Evolutionary conservation across 768 basidiomycete species (phyloP), one percentile per base, ranked within the genome.

Genomic region (Tricholoma sp.): DNA sequence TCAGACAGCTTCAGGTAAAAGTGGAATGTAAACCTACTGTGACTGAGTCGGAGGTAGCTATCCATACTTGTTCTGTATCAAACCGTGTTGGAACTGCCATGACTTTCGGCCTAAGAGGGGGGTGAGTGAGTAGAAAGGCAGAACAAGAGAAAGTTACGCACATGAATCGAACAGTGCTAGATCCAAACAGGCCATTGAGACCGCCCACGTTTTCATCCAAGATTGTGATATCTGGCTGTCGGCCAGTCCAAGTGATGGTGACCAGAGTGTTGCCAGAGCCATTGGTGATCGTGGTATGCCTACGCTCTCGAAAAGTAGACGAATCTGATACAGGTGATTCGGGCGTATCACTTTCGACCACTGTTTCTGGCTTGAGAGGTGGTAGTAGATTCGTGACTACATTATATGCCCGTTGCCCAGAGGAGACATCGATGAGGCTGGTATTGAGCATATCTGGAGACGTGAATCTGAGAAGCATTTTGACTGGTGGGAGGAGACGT

Each of bases 51-150:
- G 77, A 68, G n/a, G 80, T 80, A 11, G 81, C 83, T 44, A 76
- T 76, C 84, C 84, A 85, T 36, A 83, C 71, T 57, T 76, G 81
- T 60, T 83, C 79, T 2, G 82, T 76, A 58, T 84, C 81, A 58
- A 85, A 85, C n/a, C 83, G 79, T 7, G 82, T 82, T 17, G 82
- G 82, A 49, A 85, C 74, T 18, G 76, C 76, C n/a, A 85, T 77
- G 29, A 80, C 69, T 61, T 84, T 83, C n/a, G 76, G 78, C 66
- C 83, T 85, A 59, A 24, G 13, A 52, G 41, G 31, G n/a, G 32
- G 33, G 44, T 45, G 32, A 57, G 44, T 58, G 37, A 49, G 57
- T 24, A 7, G 61, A 36, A 32, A 32, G 31, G 17, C 18, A 49
- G 20, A 29, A 28, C 11, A 54, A 33, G 8, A 44, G 48, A 47